Conservation (phyloP, 306 rosid genomes). For the Leucaena leucocephala region DNA sequence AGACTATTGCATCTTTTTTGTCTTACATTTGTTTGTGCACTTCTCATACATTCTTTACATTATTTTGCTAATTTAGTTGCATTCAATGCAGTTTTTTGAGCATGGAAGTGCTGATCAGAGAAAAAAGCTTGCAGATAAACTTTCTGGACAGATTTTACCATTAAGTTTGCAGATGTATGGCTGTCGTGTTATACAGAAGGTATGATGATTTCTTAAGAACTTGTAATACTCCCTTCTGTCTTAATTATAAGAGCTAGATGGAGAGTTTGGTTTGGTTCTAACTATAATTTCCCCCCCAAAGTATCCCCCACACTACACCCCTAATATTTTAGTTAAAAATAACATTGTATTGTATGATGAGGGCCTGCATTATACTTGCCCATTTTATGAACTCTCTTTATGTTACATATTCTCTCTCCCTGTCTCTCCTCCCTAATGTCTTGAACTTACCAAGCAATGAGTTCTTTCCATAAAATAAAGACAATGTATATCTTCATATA, state of each 20-base stretch:
- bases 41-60: not conserved
- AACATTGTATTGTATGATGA: not conserved
- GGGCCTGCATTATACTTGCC: not conserved
- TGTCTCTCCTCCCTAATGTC: not conserved
- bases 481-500: too few species aligned
- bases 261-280: too few species aligned
- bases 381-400: not conserved
- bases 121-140: conserved; percentile 62
- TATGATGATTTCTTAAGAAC: conserved; percentile 30
- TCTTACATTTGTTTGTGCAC: conserved; percentile 13
- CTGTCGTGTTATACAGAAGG: conserved; percentile 87
- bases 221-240: not conserved
- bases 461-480: not conserved
- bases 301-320: not conserved
- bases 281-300: too few species aligned
- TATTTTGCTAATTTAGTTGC: conserved; percentile 14
- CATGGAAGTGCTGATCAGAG: conserved; percentile 64
- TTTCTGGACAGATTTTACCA: conserved; percentile 55
- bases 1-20: not conserved
- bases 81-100: conserved; percentile 55
- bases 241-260: too few species aligned
- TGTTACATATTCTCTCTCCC: not conserved
- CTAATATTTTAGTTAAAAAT: not conserved
- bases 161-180: conserved; percentile 81
- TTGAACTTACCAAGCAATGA: not conserved